Conservation (phyloP, 106 monocot genomes). For the Platanthera guangdongensis region DNA sequence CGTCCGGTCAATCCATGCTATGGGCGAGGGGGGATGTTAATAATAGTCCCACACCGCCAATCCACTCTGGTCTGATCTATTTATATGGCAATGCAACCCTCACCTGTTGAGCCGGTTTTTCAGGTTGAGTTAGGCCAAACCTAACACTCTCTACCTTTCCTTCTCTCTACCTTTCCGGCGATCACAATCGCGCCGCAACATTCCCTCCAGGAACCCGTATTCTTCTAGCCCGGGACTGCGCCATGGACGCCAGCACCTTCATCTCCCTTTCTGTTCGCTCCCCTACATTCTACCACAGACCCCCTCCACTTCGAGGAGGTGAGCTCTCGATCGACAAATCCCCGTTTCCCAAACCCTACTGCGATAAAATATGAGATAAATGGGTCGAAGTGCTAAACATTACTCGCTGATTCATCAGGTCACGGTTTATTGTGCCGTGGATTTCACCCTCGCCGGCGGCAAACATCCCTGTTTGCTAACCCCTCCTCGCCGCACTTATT, state of each 20-base stretch:
- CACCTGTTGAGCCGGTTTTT: no score
- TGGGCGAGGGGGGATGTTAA: no score
- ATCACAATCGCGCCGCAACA: background rate
- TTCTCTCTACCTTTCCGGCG: background rate
- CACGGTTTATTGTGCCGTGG: background rate
- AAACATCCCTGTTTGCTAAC: background rate
- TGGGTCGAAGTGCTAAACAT: background rate
- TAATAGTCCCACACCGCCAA: no score
- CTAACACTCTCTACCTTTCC: no score
- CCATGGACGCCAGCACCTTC: background rate
- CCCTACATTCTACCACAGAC: background rate
- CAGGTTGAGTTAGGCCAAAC: no score
- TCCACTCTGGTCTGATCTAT: no score
- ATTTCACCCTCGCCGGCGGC: background rate
- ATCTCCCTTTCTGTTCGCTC: background rate
- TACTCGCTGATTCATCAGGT: background rate
- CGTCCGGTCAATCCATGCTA: no score
- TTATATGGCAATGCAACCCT: no score
- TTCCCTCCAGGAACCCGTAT: background rate
- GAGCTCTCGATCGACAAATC: background rate
- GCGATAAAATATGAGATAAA: background rate
- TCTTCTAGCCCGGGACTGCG: background rate
- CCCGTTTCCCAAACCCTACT: background rate
- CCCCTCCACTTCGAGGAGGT: slow-evolving; percentile 1
- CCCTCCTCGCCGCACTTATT: background rate